phyloP scores from a whole-genome alignment of 176 grass and related monocot species.

The Lolium perenne region DNA sequence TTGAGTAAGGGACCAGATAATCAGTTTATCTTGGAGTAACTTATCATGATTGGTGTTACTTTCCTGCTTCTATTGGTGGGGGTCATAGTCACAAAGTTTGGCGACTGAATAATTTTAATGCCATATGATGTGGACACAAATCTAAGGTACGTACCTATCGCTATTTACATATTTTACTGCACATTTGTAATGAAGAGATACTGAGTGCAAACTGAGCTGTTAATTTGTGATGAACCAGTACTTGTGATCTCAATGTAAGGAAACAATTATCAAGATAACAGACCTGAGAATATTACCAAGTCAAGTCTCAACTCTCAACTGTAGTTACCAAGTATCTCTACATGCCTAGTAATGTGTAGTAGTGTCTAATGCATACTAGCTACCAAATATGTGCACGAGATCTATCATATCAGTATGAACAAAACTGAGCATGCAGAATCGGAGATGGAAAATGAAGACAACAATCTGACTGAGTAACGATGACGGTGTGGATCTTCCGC shows the following conservation, averaged over 20 bases:
- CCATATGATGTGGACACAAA: not conserved
- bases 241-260: not conserved
- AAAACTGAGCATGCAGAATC: not conserved
- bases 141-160: not conserved
- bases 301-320: not conserved
- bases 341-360: not conserved
- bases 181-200: not conserved
- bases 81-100: not conserved
- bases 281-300: not conserved
- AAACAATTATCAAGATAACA: not conserved
- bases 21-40: not conserved
- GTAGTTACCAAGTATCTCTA: not conserved
- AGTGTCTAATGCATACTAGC: not conserved
- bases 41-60: not conserved
- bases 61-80: not conserved
- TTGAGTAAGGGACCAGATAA: not conserved
- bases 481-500: not conserved
- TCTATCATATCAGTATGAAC: conserved; percentile 7
- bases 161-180: not conserved
- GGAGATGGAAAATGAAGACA: not conserved
- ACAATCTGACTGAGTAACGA: not conserved
- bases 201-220: not conserved
- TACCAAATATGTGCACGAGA: not conserved
- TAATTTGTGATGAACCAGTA: not conserved
- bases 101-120: not conserved